These are phyloP conservation scores for Fimicolochytrium jonesii DNA, from an alignment of 192 early-diverging fungal genomes.

Conservation along the genomic window DNA sequence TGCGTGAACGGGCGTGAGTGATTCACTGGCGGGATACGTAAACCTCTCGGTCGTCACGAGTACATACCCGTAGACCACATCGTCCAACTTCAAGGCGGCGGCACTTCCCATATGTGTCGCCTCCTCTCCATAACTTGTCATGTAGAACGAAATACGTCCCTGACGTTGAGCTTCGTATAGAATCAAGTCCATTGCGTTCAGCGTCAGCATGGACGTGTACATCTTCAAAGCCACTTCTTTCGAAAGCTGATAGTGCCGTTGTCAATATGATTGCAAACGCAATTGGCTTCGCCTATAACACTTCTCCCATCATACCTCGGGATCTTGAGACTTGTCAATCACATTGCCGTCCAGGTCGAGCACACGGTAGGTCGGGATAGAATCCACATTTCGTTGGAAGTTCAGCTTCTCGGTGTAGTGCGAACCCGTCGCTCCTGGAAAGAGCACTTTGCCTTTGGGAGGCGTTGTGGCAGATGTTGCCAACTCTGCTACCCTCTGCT, in stretches of 20 bases:
- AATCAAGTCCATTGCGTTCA: conserved; percentile 91
- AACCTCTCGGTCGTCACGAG: no score
- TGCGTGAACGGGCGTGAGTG: background rate
- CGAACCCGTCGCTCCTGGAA: conserved; percentile 51
- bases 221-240: conserved; percentile 73
- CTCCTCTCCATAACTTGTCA: conserved; percentile 99
- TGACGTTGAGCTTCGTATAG: conserved; percentile 98
- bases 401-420: conserved; percentile 44
- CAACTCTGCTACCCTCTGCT: no score
- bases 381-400: conserved; percentile 35
- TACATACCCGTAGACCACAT: conserved; percentile 85
- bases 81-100: conserved; percentile 77
- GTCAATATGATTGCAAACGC: background rate
- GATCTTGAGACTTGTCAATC: conserved; percentile 63
- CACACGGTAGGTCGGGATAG: conserved; percentile 89
- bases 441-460: conserved; percentile 1
- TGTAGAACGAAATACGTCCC: conserved; percentile 97
- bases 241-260: conserved; percentile 47
- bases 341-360: conserved; percentile 86
- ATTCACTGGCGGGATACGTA: background rate
- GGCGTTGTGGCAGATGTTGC: background rate
- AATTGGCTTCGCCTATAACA: conserved; percentile 3
- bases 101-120: conserved; percentile 85
- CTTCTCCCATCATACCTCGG: conserved; percentile 52
- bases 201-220: conserved; percentile 85